Percentiles rank a stretch among this genome's conserved stretches.
Conservation (phyloP, 768 basidiomycete species). For the Kwoniella shandongensis region DNA sequence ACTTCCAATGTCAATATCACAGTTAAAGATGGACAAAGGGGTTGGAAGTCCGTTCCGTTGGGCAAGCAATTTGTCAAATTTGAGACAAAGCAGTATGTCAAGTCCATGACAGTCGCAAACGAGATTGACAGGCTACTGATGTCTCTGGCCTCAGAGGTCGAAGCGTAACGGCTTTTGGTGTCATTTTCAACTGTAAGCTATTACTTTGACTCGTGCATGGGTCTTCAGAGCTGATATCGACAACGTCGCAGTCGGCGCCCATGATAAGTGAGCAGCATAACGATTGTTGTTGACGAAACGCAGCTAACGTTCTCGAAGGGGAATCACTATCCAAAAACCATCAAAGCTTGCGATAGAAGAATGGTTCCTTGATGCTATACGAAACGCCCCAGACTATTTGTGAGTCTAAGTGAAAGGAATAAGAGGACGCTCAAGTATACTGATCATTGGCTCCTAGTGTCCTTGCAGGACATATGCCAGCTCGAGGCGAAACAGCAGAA, state of each 20-base stretch:
- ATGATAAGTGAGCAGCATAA: conserved; percentile 58
- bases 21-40: conserved; percentile 56
- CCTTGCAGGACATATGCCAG: conserved; percentile 74
- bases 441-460: conserved; percentile 26
- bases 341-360: conserved; percentile 72
- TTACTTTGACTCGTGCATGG: not conserved
- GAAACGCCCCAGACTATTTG: conserved; percentile 79
- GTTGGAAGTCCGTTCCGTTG: conserved; percentile 40
- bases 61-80: conserved; percentile 69
- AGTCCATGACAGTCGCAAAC: not conserved
- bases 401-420: conserved; percentile 16
- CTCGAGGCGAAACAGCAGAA: conserved; percentile 57
- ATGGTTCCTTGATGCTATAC: conserved; percentile 79
- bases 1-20: conserved; percentile 87
- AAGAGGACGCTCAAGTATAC: too few species aligned
- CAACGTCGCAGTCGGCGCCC: conserved; percentile 48
- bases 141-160: too few species aligned
- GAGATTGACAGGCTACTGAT: too few species aligned
- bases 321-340: conserved; percentile 74
- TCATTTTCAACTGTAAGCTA: conserved; percentile 65
- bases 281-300: too few species aligned
- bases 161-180: conserved; percentile 74
- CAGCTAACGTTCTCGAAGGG: conserved; percentile 43
- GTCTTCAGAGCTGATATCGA: not conserved
- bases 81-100: conserved; percentile 65